Percentiles rank a stretch among this genome's conserved stretches.
Evolutionary conservation across 1,284 basidiomycete species (phyloP).

Genomic region (Coriolopsis trogii): DNA sequence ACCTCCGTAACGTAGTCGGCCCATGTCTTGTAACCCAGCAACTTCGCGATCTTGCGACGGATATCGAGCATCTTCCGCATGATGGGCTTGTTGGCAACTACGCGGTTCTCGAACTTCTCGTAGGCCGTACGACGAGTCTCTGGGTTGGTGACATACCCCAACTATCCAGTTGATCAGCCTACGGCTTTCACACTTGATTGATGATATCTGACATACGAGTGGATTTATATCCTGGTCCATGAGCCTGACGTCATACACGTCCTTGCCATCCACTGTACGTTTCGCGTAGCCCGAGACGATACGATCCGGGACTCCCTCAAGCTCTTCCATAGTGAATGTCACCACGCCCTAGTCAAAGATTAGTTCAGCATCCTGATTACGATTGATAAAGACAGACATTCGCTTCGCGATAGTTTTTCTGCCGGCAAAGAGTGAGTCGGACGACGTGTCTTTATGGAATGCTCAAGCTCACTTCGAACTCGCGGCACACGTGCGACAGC

Average conservation of each 20-base stretch:
- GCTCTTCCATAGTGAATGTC: constrained; percentile 69
- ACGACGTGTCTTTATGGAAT: too few species aligned
- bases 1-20: constrained; percentile 81
- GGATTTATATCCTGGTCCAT: constrained; percentile 81
- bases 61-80: constrained; percentile 67
- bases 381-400: too few species aligned
- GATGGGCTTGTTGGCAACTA: constrained; percentile 70
- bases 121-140: constrained; percentile 66
- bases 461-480: constrained; percentile 76
- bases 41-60: constrained; percentile 64
- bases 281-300: constrained; percentile 76
- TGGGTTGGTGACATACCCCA: constrained; percentile 76
- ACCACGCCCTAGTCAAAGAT: too few species aligned
- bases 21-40: constrained; percentile 80
- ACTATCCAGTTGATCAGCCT: constrained; percentile 50
- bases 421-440: background rate
- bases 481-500: constrained; percentile 68
- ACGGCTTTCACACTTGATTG: background rate
- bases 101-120: constrained; percentile 68
- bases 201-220: constrained; percentile 47
- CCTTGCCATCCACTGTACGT: constrained; percentile 55
- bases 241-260: constrained; percentile 70
- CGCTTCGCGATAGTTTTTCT: constrained; percentile 90
- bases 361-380: too few species aligned
- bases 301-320: constrained; percentile 78